These are phyloP conservation scores for Pyrus communis DNA, from an alignment of 306 rosid genomes.

Conservation along the genomic window DNA sequence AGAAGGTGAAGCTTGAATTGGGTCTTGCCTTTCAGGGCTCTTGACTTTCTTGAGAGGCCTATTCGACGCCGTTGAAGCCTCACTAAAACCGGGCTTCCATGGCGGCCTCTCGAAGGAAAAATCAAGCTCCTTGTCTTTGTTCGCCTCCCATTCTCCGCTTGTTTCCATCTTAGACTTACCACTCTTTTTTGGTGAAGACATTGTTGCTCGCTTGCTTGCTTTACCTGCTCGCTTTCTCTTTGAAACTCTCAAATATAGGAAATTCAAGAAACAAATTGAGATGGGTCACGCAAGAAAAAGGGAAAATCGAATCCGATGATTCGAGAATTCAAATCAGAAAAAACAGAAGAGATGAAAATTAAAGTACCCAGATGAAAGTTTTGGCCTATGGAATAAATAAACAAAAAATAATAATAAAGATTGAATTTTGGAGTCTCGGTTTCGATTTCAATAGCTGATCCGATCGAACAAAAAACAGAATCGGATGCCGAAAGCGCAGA, in stretches of 20 bases:
- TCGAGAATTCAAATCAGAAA: too few species aligned
- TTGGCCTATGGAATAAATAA: neutral
- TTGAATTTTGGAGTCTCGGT: constrained; percentile 21
- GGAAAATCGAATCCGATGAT: neutral
- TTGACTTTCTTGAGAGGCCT: constrained; percentile 77
- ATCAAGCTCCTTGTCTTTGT: constrained; percentile 26
- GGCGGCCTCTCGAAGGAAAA: constrained; percentile 31
- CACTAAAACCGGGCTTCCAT: constrained; percentile 52
- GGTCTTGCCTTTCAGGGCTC: constrained; percentile 46
- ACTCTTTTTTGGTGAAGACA: constrained; percentile 46
- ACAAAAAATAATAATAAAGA: neutral
- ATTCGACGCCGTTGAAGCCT: constrained; percentile 26
- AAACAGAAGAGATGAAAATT: neutral
- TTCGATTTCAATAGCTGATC: constrained; percentile 24
- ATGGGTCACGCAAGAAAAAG: constrained; percentile 3
- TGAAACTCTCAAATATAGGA: neutral
- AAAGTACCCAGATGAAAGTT: constrained; percentile 18
- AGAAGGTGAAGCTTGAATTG: constrained; percentile 27
- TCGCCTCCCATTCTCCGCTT: constrained; percentile 25
- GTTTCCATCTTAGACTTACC: constrained; percentile 38
- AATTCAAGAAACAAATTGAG: constrained; percentile 9
- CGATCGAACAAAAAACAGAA: constrained; percentile 46
- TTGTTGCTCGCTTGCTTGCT: constrained; percentile 4
- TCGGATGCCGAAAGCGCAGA: constrained; percentile 27
- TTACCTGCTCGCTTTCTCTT: constrained; percentile 38